Evolutionary conservation across 192 early-diverging fungal species (phyloP).

Genomic region (Dimargaris verticillata): DNA sequence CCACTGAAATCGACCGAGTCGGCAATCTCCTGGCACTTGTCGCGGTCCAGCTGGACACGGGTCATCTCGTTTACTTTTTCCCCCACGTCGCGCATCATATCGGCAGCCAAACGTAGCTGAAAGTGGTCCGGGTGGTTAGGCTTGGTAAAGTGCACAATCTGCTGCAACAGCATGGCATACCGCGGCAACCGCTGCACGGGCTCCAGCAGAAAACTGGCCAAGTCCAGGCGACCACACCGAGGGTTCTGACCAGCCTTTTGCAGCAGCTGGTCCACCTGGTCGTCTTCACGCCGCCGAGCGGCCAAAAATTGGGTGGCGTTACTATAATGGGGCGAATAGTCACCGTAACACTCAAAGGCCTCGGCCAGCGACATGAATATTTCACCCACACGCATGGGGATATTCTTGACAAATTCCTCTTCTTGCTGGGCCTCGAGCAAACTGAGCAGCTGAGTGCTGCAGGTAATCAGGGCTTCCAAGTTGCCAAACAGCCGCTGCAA

Average conservation of each 20-base stretch:
- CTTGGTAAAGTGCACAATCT: neutral
- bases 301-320: neutral
- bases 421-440: neutral
- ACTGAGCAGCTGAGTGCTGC: slow-evolving; percentile 5
- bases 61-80: slow-evolving; percentile 10
- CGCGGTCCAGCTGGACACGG: neutral
- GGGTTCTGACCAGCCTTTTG: neutral
- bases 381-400: neutral
- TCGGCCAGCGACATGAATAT: slow-evolving; percentile 6
- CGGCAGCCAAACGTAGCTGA: slow-evolving; percentile 7
- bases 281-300: neutral
- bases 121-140: slow-evolving; percentile 8
- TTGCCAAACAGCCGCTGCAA: neutral
- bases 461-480: slow-evolving; percentile 1
- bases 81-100: slow-evolving; percentile 4
- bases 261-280: neutral
- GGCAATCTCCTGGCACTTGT: slow-evolving; percentile 3
- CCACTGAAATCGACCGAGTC: neutral
- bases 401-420: neutral
- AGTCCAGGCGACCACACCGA: neutral
- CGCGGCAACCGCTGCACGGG: neutral
- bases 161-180: slow-evolving; percentile 1
- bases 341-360: neutral
- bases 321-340: neutral
- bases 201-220: slow-evolving; percentile 7